Evolutionary conservation across 2,329 filamentous ascomycete genomes (phyloP).

Genomic region (Fusarium abutilonis): DNA sequence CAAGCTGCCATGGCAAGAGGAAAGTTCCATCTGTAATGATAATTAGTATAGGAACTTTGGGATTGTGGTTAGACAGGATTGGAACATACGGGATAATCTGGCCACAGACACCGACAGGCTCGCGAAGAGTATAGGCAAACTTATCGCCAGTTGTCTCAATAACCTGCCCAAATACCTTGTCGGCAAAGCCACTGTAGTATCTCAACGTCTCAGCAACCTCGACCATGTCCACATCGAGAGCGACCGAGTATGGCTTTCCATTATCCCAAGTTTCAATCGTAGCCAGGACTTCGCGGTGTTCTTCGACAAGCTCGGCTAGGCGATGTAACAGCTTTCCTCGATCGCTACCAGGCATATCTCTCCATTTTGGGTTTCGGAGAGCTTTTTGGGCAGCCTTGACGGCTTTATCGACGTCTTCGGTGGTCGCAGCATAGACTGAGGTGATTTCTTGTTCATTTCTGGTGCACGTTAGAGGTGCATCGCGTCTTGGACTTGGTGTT

Average conservation of each 20-base stretch:
- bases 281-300: conserved; percentile 62
- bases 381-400: conserved; percentile 68
- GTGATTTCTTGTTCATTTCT: conserved; percentile 49
- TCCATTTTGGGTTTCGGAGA: conserved; percentile 74
- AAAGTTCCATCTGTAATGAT: conserved; percentile 68
- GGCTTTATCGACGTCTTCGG: conserved; percentile 49
- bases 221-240: conserved; percentile 72
- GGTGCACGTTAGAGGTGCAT: neutral
- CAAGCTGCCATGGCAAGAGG: conserved; percentile 63
- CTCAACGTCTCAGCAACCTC: conserved; percentile 61
- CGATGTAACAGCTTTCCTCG: conserved; percentile 76
- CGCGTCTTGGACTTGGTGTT: accelerated
- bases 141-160: conserved; percentile 75
- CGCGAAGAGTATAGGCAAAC: conserved; percentile 77
- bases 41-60: neutral
- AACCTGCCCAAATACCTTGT: conserved; percentile 81
- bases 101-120: conserved; percentile 81
- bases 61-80: accelerated
- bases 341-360: conserved; percentile 71
- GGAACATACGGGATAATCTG: conserved; percentile 69
- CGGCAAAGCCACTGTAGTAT: conserved; percentile 82
- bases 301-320: conserved; percentile 75
- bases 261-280: conserved; percentile 84
- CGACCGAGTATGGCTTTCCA: conserved; percentile 71
- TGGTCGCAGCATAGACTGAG: conserved; percentile 47